Base-by-base conservation (phyloP, 2,329 filamentous ascomycete genomes). In the Pleomassaria siparia region DNA sequence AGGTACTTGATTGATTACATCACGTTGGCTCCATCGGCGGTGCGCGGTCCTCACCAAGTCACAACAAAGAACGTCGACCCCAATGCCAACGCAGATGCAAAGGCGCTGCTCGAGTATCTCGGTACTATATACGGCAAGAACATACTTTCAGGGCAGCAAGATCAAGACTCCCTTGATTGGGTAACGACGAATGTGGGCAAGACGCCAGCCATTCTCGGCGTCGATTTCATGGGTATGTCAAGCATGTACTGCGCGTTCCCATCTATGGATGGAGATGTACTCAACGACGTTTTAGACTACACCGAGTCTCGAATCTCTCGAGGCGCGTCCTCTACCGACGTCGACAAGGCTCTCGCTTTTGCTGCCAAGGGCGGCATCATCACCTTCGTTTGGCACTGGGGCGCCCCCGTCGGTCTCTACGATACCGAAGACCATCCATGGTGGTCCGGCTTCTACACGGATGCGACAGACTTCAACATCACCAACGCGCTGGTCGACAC, bases 371-470 rank as follows among this genome's bases (percentile, higher is more conserved):
- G 75, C 33, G 76, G 76, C 6, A 77, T 79, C 44, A 61, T 79
- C 20, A 73, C 76, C 0, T 71, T 77, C 25, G 63, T 70, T 15
- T 79, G 76, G 76, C 76, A 79, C 58, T 79, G 76, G 76, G 75
- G 75, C 30, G 72, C 74, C 0, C 75, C 75, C 1, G 46, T 54
- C 0, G 75, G 75, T 1, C 65, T 79, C n/a, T 77, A 76, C 52
- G 73, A 79, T 51, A 77, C 70, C 1, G 61, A 56, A 2, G 70
- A 71, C 40, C 63, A 77, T 35, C 70, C 65, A n/a, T 79, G 77
- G 76, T 79, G 69, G 62, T 64, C 64, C 8, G 76, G 76, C 6
- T 79, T 80, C 64, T 79, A 80, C 62, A 77, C 76, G 21, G 63
- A 64, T n/a, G 75, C 76, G 1, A 76, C 75, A 1, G 74, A 75